Percentiles rank a stretch among this genome's conserved stretches.
These are phyloP conservation scores for Angomonas ambiguus DNA, from an alignment of 208 protist genomes.

Conservation along the genomic window DNA sequence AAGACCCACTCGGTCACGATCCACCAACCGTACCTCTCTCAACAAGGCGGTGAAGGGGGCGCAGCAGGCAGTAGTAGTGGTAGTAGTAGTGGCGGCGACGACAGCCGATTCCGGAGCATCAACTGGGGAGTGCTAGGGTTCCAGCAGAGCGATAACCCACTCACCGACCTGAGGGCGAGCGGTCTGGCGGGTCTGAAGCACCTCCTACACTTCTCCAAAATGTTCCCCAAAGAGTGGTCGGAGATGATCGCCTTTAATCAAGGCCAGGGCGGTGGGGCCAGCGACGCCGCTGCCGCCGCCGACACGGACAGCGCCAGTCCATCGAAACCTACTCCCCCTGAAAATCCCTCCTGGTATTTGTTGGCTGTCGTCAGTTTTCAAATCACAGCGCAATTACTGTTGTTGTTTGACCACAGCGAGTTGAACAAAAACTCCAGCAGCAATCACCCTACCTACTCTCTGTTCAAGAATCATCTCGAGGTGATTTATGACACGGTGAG, in stretches of 20 bases:
- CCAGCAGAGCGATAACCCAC: constrained; percentile 74
- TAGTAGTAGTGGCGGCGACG: background rate
- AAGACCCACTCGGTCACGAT: background rate
- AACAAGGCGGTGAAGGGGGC: no score
- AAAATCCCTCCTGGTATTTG: constrained; percentile 67
- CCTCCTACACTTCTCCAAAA: constrained; percentile 79
- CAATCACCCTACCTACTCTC: background rate
- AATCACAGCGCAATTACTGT: constrained; percentile 65
- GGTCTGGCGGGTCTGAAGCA: constrained; percentile 75
- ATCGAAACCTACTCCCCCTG: constrained; percentile 25
- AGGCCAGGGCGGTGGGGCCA: no score
- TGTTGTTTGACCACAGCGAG: constrained; percentile 68
- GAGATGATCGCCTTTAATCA: constrained; percentile 79
- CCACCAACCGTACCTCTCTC: no score
- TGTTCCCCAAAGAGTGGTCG: constrained; percentile 40
- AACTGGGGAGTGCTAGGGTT: constrained; percentile 83
- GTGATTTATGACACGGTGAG: constrained; percentile 69
- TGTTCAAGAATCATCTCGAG: constrained; percentile 63
- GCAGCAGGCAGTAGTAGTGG: background rate
- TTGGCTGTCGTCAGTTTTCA: constrained; percentile 84
- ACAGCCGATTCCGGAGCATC: no score
- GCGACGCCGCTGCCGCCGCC: no score
- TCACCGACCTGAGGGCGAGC: constrained; percentile 84
- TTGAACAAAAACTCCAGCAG: background rate
- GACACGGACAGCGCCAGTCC: no score